These are phyloP conservation scores for Colletotrichum sp. DNA, from an alignment of 2,329 filamentous ascomycete genomes.

Conservation along the genomic window DNA sequence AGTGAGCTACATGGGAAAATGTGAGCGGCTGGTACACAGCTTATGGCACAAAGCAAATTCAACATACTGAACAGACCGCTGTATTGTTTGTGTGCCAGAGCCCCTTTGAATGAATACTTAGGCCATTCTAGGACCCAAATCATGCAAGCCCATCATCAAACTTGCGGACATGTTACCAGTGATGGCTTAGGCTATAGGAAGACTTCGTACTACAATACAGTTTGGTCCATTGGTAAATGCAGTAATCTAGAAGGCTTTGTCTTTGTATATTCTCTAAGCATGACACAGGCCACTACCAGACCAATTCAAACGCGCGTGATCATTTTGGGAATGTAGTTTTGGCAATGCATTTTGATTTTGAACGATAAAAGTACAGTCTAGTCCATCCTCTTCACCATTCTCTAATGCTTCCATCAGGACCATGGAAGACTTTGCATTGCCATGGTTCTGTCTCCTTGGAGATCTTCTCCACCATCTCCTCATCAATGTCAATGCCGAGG, in stretches of 20 bases:
- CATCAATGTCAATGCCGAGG: slow-evolving; percentile 68
- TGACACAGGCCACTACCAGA: not conserved
- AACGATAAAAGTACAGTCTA: not conserved
- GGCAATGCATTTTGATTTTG: not conserved
- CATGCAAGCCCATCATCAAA: not conserved
- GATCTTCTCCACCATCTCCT: slow-evolving; percentile 63
- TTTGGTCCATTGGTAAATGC: not conserved
- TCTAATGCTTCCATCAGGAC: slow-evolving; percentile 60
- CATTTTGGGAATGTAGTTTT: not conserved
- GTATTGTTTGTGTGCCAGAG: not conserved
- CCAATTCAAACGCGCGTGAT: not conserved
- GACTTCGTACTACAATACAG: not conserved
- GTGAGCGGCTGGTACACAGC: not conserved
- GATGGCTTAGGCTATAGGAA: rapidly evolving
- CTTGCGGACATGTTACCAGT: not conserved
- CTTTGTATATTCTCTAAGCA: not conserved
- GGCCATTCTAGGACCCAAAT: not conserved
- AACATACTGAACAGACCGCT: not conserved
- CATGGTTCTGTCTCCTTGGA: slow-evolving; percentile 55
- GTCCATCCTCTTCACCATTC: slow-evolving; percentile 54
- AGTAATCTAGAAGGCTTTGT: not conserved
- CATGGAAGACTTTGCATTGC: slow-evolving; percentile 61
- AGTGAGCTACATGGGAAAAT: not conserved
- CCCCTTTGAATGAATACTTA: not conserved
- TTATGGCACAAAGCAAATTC: not conserved